Conservation (phyloP, 352 stramenopile genomes). For the Phytophthora rubi region DNA sequence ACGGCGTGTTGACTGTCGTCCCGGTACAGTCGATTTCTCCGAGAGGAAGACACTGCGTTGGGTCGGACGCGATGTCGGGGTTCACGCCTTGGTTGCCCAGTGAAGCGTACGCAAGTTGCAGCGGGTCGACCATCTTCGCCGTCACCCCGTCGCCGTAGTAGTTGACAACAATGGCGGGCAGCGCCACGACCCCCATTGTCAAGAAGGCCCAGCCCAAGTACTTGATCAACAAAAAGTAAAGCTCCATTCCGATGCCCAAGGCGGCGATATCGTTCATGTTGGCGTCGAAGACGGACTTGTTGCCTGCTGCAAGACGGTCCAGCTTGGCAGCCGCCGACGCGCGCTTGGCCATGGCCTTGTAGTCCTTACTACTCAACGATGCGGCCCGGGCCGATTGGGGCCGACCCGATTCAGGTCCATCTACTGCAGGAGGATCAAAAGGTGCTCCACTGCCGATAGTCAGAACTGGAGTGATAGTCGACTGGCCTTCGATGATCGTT, state of each 20-base stretch:
- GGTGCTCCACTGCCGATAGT: constrained; percentile 6
- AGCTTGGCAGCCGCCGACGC: constrained; percentile 47
- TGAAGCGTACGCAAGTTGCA: constrained; percentile 75
- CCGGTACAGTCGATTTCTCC: constrained; percentile 79
- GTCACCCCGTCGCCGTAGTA: constrained; percentile 72
- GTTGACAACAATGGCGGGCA: constrained; percentile 73
- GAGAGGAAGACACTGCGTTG: constrained; percentile 48
- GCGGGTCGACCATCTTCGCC: constrained; percentile 66
- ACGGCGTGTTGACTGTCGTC: constrained; percentile 70
- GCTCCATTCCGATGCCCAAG: constrained; percentile 81
- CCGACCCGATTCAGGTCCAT: background rate
- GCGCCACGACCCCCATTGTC: constrained; percentile 69
- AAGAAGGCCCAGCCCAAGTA: constrained; percentile 71
- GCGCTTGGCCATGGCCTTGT: constrained; percentile 58
- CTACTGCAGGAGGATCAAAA: background rate
- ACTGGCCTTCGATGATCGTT: constrained; percentile 1
- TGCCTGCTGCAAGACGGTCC: constrained; percentile 66
- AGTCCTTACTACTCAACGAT: constrained; percentile 56
- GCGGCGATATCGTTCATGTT: constrained; percentile 78
- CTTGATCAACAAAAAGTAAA: constrained; percentile 90
- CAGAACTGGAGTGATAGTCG: constrained; percentile 5
- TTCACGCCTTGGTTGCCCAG: constrained; percentile 83
- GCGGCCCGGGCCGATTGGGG: constrained; percentile 13
- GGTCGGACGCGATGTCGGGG: constrained; percentile 53
- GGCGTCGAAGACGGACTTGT: constrained; percentile 67